Evolutionary conservation across 345 rosid species (phyloP), one percentile per base, ranked within the genome.

Genomic region (Barbarea vulgaris): DNA sequence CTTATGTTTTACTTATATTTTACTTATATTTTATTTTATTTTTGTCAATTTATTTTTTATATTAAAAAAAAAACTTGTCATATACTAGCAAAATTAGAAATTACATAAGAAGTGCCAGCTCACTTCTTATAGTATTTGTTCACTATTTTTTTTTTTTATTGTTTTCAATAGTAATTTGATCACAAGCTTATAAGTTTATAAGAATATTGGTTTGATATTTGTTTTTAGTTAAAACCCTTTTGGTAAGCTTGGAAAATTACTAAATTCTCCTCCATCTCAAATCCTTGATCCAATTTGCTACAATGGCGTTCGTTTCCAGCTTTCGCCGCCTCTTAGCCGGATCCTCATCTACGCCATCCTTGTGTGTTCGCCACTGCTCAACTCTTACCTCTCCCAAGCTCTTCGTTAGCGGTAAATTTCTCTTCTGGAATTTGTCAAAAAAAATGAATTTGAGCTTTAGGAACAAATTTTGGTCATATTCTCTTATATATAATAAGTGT

Each of bases 341-440:
- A 47, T 73, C 85, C 46, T 69, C 41, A 69, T 70, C 81, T 50
- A 63, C 81, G 9, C 84, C 78, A 18, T 75, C 70, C 18, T 64
- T 70, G 4, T 77, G 64, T 54, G 24, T 69, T 81, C 89, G 92
- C 42, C 58, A 77, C 51, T 80, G 70, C 70, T 83, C 92, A 3
- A 87, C 93, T 47, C 93, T 91, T 44, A 86, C 96, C 33, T 84
- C 89, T 34, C 96, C 97, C 14, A 89, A 83, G 83, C 93, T 93
- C 79, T 90, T 91, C 84, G 67, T 93, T 51, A 89, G 91, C 75
- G 97, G 97, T 90, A 82, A 82, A 14, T 59, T 31, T 46, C 19
- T 12, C n/a, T 13, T 24, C 25, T 44, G 2, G 18, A 63, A 30
- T 41, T 19, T n/a, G 8, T 51, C 62, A 13, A 22, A 21, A n/a